A percentile compares a stretch with the other conserved stretches of the same genome.
Evolutionary conservation across 106 monocot genomes (phyloP).

Genomic region (Gastrodia elata): DNA sequence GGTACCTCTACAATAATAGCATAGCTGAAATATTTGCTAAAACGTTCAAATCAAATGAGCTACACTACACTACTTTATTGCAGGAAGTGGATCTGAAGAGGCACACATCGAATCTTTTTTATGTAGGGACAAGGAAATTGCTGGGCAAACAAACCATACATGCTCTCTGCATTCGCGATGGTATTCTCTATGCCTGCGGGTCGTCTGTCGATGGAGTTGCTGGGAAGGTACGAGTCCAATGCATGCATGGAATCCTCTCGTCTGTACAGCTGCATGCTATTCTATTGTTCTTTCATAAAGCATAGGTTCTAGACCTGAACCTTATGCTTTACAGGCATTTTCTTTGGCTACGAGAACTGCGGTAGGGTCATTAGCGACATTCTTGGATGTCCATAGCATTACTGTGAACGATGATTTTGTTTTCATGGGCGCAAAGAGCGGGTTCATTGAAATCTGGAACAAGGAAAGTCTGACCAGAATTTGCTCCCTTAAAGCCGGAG

Average conservation of each 20-base stretch:
- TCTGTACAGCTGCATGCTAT: background rate
- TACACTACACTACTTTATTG: background rate
- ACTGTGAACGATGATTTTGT: slow-evolving; percentile 24
- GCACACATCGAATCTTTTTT: slow-evolving; percentile 28
- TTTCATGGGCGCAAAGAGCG: slow-evolving; percentile 39
- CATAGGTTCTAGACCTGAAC: no score
- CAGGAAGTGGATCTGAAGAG: slow-evolving; percentile 41
- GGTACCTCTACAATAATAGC: slow-evolving; percentile 10
- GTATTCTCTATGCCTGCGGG: slow-evolving; percentile 37
- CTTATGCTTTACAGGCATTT: slow-evolving; percentile 25
- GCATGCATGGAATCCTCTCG: background rate
- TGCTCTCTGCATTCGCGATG: slow-evolving; percentile 28
- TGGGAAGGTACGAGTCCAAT: slow-evolving; percentile 36
- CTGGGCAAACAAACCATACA: slow-evolving; percentile 35
- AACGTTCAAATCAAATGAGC: background rate
- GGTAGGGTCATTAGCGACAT: slow-evolving; percentile 31
- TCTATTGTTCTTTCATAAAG: background rate
- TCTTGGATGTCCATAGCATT: slow-evolving; percentile 30
- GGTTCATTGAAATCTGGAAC: slow-evolving; percentile 45
- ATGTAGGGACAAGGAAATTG: slow-evolving; percentile 37
- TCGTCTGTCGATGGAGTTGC: slow-evolving; percentile 47
- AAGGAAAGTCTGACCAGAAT: slow-evolving; percentile 28
- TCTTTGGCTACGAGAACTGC: slow-evolving; percentile 25
- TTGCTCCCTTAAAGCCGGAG: slow-evolving; percentile 21
- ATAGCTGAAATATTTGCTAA: background rate